Conservation (phyloP, 2,329 filamentous ascomycete genomes). For the Sclerotiophoma versabilis region DNA sequence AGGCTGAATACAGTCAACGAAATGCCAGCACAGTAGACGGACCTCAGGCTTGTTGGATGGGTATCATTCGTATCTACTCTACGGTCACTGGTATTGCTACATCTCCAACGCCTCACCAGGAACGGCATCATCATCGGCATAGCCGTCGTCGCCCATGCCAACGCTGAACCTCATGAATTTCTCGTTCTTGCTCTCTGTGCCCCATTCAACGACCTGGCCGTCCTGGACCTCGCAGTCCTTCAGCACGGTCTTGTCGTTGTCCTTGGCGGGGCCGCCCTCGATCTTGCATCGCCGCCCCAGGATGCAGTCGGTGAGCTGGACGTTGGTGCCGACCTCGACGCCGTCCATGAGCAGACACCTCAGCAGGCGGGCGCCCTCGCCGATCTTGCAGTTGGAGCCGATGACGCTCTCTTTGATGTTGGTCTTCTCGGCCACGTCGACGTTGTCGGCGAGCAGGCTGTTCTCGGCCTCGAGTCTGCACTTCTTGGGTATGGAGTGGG, state of each 20-base stretch:
- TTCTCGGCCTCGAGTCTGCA: constrained; percentile 85
- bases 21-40: too few species aligned
- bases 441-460: constrained; percentile 85
- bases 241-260: constrained; percentile 61
- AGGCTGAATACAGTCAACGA: too few species aligned
- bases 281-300: constrained; percentile 81
- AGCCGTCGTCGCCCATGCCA: constrained; percentile 46
- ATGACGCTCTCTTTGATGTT: constrained; percentile 94
- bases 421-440: constrained; percentile 84
- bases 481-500: constrained; percentile 78
- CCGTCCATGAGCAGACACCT: constrained; percentile 93
- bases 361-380: constrained; percentile 82
- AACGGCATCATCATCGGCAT: constrained; percentile 26
- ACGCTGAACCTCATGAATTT: constrained; percentile 65
- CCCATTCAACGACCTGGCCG: constrained; percentile 79
- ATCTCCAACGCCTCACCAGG: background rate
- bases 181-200: constrained; percentile 66
- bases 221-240: constrained; percentile 94
- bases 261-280: constrained; percentile 71
- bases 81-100: background rate
- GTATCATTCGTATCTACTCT: constrained; percentile 1
- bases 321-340: constrained; percentile 81
- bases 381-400: constrained; percentile 85
- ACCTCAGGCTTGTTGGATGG: background rate
- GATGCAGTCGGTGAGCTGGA: constrained; percentile 86